These are phyloP conservation scores for Venturia pyrina DNA, from an alignment of 2,329 filamentous ascomycete species.

Conservation along the genomic window DNA sequence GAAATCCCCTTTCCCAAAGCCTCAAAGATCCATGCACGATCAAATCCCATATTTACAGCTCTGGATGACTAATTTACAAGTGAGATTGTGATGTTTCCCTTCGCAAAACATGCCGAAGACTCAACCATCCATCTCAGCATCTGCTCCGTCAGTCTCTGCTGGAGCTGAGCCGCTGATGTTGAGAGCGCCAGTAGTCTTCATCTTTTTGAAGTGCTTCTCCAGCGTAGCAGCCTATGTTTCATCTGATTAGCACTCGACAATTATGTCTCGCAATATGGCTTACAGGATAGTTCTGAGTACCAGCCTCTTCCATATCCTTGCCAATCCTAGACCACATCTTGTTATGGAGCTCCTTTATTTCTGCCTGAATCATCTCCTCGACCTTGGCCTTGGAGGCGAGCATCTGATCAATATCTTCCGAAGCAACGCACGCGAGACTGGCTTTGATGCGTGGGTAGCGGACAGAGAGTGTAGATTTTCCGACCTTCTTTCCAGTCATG, in stretches of 20 bases:
- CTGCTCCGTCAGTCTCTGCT: neutral
- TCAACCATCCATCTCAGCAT: neutral
- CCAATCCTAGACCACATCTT: slow-evolving; percentile 16
- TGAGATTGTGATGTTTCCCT: neutral
- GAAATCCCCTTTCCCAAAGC: neutral
- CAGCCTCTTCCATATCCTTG: slow-evolving; percentile 15
- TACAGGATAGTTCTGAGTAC: slow-evolving; percentile 11
- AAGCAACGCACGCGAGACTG: slow-evolving; percentile 13
- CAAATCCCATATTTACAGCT: neutral
- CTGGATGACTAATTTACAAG: neutral
- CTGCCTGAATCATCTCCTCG: too few species aligned
- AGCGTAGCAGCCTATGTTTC: slow-evolving; percentile 7
- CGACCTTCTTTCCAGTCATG: slow-evolving; percentile 14
- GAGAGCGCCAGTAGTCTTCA: slow-evolving; percentile 5
- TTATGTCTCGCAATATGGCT: neutral
- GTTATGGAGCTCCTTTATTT: too few species aligned
- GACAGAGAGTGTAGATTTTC: slow-evolving; percentile 16
- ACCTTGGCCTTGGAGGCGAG: too few species aligned
- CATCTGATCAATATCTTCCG: slow-evolving; percentile 13
- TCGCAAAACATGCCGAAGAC: too few species aligned
- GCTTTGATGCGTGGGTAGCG: slow-evolving; percentile 16
- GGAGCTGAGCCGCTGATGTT: neutral
- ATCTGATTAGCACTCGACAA: neutral
- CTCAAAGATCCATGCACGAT: neutral
- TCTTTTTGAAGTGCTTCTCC: slow-evolving; percentile 16